phyloP scores from a whole-genome alignment of 805 yeast genomes.

The Lachancea waltii region DNA sequence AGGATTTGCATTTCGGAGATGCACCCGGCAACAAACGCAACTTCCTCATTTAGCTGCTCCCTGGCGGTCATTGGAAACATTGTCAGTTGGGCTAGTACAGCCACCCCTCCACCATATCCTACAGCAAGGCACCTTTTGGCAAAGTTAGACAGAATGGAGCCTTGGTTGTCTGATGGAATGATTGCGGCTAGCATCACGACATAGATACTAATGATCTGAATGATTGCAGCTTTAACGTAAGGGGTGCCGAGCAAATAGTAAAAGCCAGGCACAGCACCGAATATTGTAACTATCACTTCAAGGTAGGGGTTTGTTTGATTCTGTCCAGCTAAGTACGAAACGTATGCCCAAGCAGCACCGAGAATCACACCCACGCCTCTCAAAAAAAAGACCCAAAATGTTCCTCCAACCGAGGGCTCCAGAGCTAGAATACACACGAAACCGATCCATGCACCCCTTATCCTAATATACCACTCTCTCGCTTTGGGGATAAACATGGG shows the following conservation, averaged over 20 bases:
- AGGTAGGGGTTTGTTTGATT: conserved; percentile 37
- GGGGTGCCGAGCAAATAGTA: conserved; percentile 41
- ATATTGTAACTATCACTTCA: conserved; percentile 37
- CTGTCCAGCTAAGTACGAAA: conserved; percentile 40
- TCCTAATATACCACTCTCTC: conserved; percentile 43
- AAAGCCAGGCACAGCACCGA: conserved; percentile 43
- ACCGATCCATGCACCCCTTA: conserved; percentile 48
- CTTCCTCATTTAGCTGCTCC: conserved; percentile 38
- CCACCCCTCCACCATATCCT: conserved; percentile 44
- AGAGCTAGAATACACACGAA: conserved; percentile 44
- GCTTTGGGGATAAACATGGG: conserved; percentile 45
- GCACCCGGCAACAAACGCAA: conserved; percentile 36
- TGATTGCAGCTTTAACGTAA: conserved; percentile 46
- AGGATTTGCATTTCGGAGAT: conserved; percentile 36
- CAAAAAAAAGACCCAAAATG: conserved; percentile 41
- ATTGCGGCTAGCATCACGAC: conserved; percentile 42
- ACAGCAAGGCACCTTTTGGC: conserved; percentile 47
- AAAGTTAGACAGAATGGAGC: conserved; percentile 39
- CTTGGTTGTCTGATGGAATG: conserved; percentile 33
- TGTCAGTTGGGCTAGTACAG: conserved; percentile 39
- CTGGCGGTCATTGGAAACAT: conserved; percentile 45
- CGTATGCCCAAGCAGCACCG: conserved; percentile 46
- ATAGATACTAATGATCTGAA: conserved; percentile 41
- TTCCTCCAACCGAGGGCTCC: conserved; percentile 47
- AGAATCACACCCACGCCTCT: conserved; percentile 42